Evolutionary conservation across 257 asterid genomes (phyloP).

Genomic region (Forsythia suspensa): DNA sequence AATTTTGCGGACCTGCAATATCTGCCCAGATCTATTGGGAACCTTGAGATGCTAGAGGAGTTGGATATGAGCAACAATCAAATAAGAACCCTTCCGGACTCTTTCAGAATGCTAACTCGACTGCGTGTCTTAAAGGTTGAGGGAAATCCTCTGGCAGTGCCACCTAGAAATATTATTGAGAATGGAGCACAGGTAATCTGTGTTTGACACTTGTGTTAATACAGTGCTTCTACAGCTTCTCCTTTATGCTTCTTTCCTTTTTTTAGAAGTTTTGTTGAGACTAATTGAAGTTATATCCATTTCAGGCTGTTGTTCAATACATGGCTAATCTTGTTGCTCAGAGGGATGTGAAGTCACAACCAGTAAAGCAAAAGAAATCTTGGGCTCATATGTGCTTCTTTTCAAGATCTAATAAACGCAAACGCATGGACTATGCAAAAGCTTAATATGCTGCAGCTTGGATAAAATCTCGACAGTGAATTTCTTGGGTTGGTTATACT

Average conservation of each 20-base stretch:
- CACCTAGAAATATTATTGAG: conserved; percentile 56
- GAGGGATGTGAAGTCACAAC: conserved; percentile 60
- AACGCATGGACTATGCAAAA: conserved; percentile 55
- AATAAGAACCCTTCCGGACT: conserved; percentile 73
- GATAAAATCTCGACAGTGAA: conserved; percentile 1
- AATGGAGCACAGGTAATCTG: conserved; percentile 73
- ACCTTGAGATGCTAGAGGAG: conserved; percentile 81
- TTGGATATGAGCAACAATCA: conserved; percentile 88
- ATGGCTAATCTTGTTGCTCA: conserved; percentile 69
- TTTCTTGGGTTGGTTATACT: conserved; percentile 35
- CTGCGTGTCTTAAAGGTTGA: conserved; percentile 62
- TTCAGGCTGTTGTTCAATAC: conserved; percentile 76
- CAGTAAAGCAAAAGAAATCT: conserved; percentile 69
- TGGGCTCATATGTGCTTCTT: conserved; percentile 79
- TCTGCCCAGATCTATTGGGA: conserved; percentile 85
- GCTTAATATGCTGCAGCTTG: conserved; percentile 23
- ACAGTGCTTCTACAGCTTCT: neutral
- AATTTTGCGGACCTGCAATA: conserved; percentile 73
- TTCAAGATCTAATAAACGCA: conserved; percentile 78
- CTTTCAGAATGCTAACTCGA: conserved; percentile 68
- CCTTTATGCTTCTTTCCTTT: neutral
- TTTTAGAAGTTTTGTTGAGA: neutral
- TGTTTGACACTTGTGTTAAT: neutral
- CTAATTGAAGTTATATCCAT: conserved; percentile 20
- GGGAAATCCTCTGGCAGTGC: conserved; percentile 76